A percentile compares a stretch with the other conserved stretches of the same genome.
These are phyloP conservation scores for Wickerhamomyces alni DNA, from an alignment of 805 yeast genomes.

Conservation along the genomic window DNA sequence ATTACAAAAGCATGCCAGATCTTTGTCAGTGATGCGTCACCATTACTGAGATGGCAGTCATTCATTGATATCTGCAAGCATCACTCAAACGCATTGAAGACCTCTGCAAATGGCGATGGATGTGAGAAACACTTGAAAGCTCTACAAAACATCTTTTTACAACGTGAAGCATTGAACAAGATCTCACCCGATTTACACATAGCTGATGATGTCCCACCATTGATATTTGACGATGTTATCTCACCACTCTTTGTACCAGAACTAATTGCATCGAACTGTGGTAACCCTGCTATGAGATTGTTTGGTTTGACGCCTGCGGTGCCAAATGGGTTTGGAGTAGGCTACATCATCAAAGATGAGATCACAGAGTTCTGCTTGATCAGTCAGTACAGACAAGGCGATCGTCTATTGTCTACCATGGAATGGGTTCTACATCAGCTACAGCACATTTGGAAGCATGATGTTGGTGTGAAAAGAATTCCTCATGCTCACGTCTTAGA, in stretches of 20 bases:
- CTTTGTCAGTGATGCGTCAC: constrained; percentile 51
- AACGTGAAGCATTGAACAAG: constrained; percentile 38
- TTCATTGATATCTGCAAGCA: constrained; percentile 45
- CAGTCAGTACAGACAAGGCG: constrained; percentile 83
- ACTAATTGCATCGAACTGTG: constrained; percentile 61
- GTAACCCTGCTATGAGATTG: constrained; percentile 62
- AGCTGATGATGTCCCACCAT: constrained; percentile 31
- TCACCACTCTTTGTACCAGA: constrained; percentile 35
- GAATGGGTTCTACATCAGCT: constrained; percentile 62
- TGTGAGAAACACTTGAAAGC: constrained; percentile 71
- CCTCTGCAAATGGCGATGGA: constrained; percentile 57
- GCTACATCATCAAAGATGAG: constrained; percentile 81
- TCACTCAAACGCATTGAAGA: constrained; percentile 43
- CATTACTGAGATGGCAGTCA: constrained; percentile 39
- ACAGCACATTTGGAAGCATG: constrained; percentile 34
- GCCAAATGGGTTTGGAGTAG: constrained; percentile 88
- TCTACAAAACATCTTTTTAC: constrained; percentile 48
- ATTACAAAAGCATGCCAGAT: constrained; percentile 49
- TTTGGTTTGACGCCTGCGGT: constrained; percentile 90
- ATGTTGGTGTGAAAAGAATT: constrained; percentile 16
- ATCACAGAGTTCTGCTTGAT: constrained; percentile 76
- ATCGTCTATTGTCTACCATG: constrained; percentile 68
- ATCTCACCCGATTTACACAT: constrained; percentile 37
- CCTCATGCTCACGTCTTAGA: constrained; percentile 30
- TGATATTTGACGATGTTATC: constrained; percentile 37